Base-by-base conservation (phyloP, 2,329 filamentous ascomycete genomes). In the Exserohilum rostratum region DNA sequence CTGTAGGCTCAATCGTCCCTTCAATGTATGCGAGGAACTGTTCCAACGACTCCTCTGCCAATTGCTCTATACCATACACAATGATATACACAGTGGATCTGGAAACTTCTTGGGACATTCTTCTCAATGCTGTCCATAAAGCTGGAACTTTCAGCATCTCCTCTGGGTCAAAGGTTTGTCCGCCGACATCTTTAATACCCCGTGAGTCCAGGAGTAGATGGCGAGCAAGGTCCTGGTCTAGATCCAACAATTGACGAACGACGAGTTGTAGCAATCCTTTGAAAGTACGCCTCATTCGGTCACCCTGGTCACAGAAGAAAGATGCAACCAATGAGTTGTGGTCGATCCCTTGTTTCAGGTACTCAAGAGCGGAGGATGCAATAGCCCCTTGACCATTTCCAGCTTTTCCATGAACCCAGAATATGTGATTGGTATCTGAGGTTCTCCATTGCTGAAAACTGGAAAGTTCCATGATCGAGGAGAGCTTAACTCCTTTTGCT, bases 331-430 rank as follows among this genome's bases (percentile, higher is more conserved):
- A 53, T 7, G 56, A 47, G 5, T 42, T 54, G 3, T 49, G 29
- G 7, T 53, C 46, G 9, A 17, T 10, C 3, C 48, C 38, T 20
- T 57, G 40, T 13, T 54, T 39, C 15, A 67, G 37, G 18, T 22
- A 37, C 10, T 66, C 55, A 4, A 66, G 61, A 18, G 62, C 61
- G 10, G 65, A 67, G 10, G 62, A 55, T 11, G 65, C 65, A 3
- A 67, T 58, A 6, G 57, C 40, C 5, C 40, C 60, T 58, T 67
- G 61, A 15, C 61, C 63, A 11, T 55, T 64, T 12, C 62, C 61
- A 10, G 64, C 61, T 43, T 65, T 62, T 25, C 63, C 62, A 46
- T 67, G 62, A n/a, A 66, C 50, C 65, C 63, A 67, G 9, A 67
- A 53, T 13, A 66, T n/a, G 11, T 54, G 53, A 29, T 38, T 33